phyloP scores from a whole-genome alignment of 176 grass and related monocot genomes.

The Thinopyrum elongatum region DNA sequence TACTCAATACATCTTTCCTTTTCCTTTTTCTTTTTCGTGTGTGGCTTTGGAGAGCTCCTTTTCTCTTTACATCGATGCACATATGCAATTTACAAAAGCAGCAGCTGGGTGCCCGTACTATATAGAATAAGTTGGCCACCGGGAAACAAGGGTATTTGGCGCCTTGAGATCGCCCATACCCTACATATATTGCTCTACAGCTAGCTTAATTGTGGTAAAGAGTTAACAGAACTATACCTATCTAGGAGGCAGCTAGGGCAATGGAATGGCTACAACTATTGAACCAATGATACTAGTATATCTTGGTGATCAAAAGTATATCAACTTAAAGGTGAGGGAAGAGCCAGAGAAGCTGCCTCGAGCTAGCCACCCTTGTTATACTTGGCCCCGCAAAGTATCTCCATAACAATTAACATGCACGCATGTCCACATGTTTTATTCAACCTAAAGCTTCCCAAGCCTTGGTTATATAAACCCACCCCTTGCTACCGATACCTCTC shows the following conservation, averaged over 20 bases:
- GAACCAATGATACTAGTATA: neutral
- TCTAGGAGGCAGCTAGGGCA: neutral
- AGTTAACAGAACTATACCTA: no score
- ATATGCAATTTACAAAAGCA: conserved; percentile 12
- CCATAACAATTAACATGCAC: conserved; percentile 6
- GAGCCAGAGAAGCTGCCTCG: conserved; percentile 18
- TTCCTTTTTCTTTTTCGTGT: neutral
- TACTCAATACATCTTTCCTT: conserved; percentile 23
- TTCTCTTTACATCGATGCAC: conserved; percentile 35
- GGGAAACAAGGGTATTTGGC: conserved; percentile 30
- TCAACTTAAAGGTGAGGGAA: neutral
- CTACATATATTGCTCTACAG: neutral
- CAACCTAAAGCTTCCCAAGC: neutral
- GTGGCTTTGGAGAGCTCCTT: conserved; percentile 19
- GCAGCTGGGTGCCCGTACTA: conserved; percentile 11
- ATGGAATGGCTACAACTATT: neutral
- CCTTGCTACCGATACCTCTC: neutral
- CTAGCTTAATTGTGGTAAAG: neutral
- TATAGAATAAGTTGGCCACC: conserved; percentile 25
- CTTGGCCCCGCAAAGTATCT: neutral
- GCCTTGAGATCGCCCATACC: neutral
- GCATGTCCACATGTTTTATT: conserved; percentile 16
- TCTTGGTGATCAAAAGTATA: neutral
- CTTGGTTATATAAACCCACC: conserved; percentile 15
- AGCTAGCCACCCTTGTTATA: neutral